These are phyloP conservation scores for Termitomyces sp. DNA, from an alignment of 768 basidiomycete species.

Conservation along the genomic window DNA sequence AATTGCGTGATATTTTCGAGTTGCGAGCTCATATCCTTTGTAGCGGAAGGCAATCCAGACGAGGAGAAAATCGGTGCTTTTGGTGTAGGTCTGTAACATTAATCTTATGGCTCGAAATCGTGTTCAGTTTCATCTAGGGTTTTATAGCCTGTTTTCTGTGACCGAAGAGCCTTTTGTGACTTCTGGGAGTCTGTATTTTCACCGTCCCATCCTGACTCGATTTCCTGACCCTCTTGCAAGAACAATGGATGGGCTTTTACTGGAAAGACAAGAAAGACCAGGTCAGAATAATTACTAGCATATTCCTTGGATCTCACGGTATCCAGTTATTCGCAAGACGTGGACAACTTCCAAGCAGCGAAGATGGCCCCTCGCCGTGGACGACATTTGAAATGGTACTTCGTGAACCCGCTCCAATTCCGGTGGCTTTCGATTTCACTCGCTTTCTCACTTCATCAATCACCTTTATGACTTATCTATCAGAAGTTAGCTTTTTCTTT, in stretches of 20 bases:
- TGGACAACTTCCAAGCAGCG: slow-evolving; percentile 49
- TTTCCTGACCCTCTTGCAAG: slow-evolving; percentile 31
- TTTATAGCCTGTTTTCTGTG: slow-evolving; percentile 78
- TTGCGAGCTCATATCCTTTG: background rate
- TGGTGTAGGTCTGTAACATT: slow-evolving; percentile 57
- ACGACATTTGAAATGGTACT: slow-evolving; percentile 89
- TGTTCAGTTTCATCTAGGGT: slow-evolving; percentile 33
- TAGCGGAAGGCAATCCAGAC: slow-evolving; percentile 91
- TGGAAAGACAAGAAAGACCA: slow-evolving; percentile 95
- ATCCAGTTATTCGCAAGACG: slow-evolving; percentile 75
- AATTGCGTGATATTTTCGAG: background rate
- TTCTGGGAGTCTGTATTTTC: slow-evolving; percentile 53
- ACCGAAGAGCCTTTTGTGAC: slow-evolving; percentile 82
- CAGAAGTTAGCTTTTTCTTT: slow-evolving; percentile 75
- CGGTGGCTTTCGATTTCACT: slow-evolving; percentile 80
- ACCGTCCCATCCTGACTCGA: slow-evolving; percentile 16
- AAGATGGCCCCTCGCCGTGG: slow-evolving; percentile 44
- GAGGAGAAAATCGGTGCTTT: slow-evolving; percentile 96
- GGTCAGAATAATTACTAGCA: slow-evolving; percentile 27
- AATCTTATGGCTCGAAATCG: background rate
- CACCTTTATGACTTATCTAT: slow-evolving; percentile 85
- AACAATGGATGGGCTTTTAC: slow-evolving; percentile 92
- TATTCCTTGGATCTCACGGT: slow-evolving; percentile 5
- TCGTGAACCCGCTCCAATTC: slow-evolving; percentile 76
- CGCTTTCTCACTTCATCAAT: slow-evolving; percentile 88